Evolutionary conservation across 73 alveolate genomes (phyloP).

Genomic region (Urostyla sp.): DNA sequence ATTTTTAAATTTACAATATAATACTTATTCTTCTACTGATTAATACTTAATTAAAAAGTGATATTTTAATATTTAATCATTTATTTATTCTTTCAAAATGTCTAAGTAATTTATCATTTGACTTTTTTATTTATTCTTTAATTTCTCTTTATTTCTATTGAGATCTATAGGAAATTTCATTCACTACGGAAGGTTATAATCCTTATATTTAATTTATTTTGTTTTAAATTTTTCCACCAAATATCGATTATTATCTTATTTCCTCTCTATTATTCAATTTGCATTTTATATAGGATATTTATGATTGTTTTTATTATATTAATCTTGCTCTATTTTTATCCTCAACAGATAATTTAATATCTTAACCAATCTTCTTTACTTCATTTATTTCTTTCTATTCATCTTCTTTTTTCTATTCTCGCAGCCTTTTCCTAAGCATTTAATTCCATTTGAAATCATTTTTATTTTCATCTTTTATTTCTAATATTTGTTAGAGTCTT

Average conservation of each 20-base stretch:
- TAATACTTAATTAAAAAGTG: too few species aligned
- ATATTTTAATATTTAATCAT: slow-evolving; percentile 6
- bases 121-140: not conserved
- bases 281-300: slow-evolving; percentile 14
- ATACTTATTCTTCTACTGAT: too few species aligned
- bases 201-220: not conserved
- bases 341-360: not conserved
- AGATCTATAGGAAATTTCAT: not conserved
- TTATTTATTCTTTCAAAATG: slow-evolving; percentile 46
- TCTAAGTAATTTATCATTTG: slow-evolving; percentile 9
- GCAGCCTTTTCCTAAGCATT: slow-evolving; percentile 41
- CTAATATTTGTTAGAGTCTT: slow-evolving; percentile 39
- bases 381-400: slow-evolving; percentile 23
- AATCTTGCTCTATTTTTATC: not conserved
- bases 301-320: not conserved
- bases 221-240: not conserved
- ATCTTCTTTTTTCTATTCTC: slow-evolving; percentile 39
- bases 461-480: slow-evolving; percentile 31
- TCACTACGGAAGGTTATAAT: not conserved
- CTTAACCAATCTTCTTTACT: slow-evolving; percentile 50
- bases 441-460: slow-evolving; percentile 46
- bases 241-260: slow-evolving; percentile 40
- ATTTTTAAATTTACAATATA: too few species aligned
- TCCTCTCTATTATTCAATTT: slow-evolving; percentile 14
- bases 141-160: not conserved